Base-by-base conservation (phyloP, 148 eudicot species). In the Amaranthus palmeri region DNA sequence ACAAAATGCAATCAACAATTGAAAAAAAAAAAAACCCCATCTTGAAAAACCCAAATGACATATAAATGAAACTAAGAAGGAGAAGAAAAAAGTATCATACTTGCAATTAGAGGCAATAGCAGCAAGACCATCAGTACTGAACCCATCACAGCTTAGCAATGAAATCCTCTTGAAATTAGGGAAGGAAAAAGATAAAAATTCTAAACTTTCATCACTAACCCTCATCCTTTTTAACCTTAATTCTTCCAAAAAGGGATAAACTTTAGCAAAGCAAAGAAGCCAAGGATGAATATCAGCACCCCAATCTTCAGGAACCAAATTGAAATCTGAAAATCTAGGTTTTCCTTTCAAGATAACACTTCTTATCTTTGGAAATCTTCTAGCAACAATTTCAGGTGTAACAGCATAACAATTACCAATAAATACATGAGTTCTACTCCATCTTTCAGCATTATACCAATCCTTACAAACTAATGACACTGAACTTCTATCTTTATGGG, bases 361-460 rank as follows among this genome's bases (percentile, higher is more conserved):
- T 66, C 81, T 80, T 43, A 92, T 84, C 67, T 79, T 84, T 7
- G 92, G 92, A 66, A 92, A 92, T 66, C 97, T 80, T 65, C 81
- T 61, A 41, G 81, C 82, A 53, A 92, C 88, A 41, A 89, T 90
- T 63, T 85, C 92, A 10, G 97, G 97, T 7, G 89, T 80, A 3
- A 92, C 91, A 0, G 97, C 79, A 74, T 92, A 92, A 65, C 97
- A 92, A 81, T 92, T 92, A 4, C 90, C 92, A 25, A 92, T 88
- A 67, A 83, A 92, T 1, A 92, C 83, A 66, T 74, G 87, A 44
- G 74, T 81, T 75, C 97, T 83, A 59, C 89, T 82, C 86, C 87
- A 90, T 58, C 96, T 80, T 72, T 92, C 97, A 47, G 88, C 91
- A 56, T 88, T 73, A 76, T 90, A 92, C 96, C 96, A 92, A 50